Conservation (phyloP, 2,329 filamentous ascomycete species). For the Pyrenophora graminea region DNA sequence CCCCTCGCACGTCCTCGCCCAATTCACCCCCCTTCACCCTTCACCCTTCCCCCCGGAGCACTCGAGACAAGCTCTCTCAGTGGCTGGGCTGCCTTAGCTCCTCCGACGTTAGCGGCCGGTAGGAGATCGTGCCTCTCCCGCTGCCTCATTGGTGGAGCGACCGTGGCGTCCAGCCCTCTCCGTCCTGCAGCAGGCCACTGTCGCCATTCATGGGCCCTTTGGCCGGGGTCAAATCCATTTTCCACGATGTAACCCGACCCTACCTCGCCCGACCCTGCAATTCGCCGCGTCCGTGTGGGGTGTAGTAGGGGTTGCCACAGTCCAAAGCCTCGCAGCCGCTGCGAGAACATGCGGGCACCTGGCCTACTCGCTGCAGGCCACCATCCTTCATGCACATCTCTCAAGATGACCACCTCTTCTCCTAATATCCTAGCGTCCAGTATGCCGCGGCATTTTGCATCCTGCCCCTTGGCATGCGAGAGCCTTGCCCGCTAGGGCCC, state of each 20-base stretch:
- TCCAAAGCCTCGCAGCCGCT: slow-evolving; percentile 40
- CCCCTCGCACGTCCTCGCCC: background rate
- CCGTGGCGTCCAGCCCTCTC: slow-evolving; percentile 42
- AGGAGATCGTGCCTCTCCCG: slow-evolving; percentile 32
- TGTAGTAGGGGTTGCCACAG: slow-evolving; percentile 42
- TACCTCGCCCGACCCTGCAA: slow-evolving; percentile 33
- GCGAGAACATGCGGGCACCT: slow-evolving; percentile 42
- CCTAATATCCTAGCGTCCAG: slow-evolving; percentile 38
- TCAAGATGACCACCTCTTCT: slow-evolving; percentile 35
- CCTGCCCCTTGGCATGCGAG: slow-evolving; percentile 38
- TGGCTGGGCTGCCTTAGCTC: slow-evolving; percentile 33
- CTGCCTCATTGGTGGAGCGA: slow-evolving; percentile 32
- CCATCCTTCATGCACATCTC: slow-evolving; percentile 38
- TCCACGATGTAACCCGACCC: slow-evolving; percentile 46
- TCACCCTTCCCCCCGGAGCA: slow-evolving; percentile 13
- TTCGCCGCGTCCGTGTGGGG: slow-evolving; percentile 44
- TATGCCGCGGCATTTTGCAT: slow-evolving; percentile 41
- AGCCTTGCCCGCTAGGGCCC: slow-evolving; percentile 33
- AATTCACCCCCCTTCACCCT: slow-evolving; percentile 7
- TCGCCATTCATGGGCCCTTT: slow-evolving; percentile 32
- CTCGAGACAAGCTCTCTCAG: slow-evolving; percentile 27
- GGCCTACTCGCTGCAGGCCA: slow-evolving; percentile 38
- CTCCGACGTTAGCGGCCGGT: slow-evolving; percentile 44
- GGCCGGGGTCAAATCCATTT: slow-evolving; percentile 28
- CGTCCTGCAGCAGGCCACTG: slow-evolving; percentile 39